phyloP scores from a whole-genome alignment of 2,329 filamentous ascomycete genomes.

The Annulohypoxylon truncatum region DNA sequence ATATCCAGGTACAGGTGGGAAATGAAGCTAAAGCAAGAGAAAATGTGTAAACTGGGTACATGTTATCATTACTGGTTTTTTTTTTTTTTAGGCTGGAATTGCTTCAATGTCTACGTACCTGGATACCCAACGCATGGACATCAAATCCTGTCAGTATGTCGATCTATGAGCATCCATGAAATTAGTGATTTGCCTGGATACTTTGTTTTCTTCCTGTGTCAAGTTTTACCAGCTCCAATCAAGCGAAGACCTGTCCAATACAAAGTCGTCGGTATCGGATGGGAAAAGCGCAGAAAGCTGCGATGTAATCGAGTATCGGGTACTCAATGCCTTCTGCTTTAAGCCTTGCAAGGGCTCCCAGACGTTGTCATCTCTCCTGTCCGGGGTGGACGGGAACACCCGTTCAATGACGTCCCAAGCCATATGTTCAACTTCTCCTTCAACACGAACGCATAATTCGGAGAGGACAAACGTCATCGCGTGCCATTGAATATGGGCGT shows the following conservation, averaged over 20 bases:
- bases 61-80: not conserved
- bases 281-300: not conserved
- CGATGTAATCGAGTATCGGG: not conserved
- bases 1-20: constrained; percentile 32
- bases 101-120: not conserved
- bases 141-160: no score
- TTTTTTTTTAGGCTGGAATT: not conserved
- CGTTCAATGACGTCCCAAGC: not conserved
- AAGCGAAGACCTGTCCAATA: not conserved
- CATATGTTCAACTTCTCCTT: not conserved
- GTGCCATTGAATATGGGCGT: not conserved
- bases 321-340: not conserved
- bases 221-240: not conserved
- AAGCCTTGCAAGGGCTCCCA: not conserved
- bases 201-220: not conserved
- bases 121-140: no score
- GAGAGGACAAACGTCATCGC: not conserved
- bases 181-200: no score
- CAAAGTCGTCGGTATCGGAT: not conserved
- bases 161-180: no score
- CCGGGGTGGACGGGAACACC: not conserved
- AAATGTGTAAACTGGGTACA: not conserved
- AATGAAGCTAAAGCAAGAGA: constrained; percentile 3
- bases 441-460: not conserved
- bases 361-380: not conserved